Base-by-base conservation (phyloP, 768 basidiomycete species). In the Trametes coccinea region DNA sequence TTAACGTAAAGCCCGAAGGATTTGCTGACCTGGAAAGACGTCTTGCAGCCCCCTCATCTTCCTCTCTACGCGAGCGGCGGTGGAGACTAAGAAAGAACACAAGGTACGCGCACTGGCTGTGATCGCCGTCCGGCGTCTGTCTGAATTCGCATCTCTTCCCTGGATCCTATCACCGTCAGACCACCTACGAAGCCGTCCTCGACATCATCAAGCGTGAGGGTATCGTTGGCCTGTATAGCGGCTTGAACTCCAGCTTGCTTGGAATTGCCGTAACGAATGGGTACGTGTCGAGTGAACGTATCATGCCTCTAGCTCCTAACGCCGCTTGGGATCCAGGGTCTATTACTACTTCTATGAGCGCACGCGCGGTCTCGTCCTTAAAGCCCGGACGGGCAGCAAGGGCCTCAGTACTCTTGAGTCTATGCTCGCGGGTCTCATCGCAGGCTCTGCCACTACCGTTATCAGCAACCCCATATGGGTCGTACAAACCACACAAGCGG, bases 391-490 rank as follows among this genome's bases (percentile, higher is more conserved):
- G 54, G 85, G 84, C 27, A 78, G 80, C 60, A 92, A 92, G 72
- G 88, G 86, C 0, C 79, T 98, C 34, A 88, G 78, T 49, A 93
- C 94, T 2, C 67, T 84, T n/a, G 95, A 98, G 76, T 93, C 94
- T 22, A 94, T 98, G 70, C 71, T 96, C 13, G 88, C 90, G 9
- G 92, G 93, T 0, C 75, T 96, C 41, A 85, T 98, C 59, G 95
- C 95, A 60, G 95, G 95, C 41, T 89, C 90, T 45, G 90, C 90
- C 10, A 97, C 96, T 3, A 90, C 93, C 3, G 75, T 96, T 64
- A 81, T 92, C 64, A 90, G 87, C 72, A 98, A 98, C 75, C 96
- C 96, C 2, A 89, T 98, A 62, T 99, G 97, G 97, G 94, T 97
- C 50, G 81, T 98, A 22, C 95, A 98, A 72, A 94, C 93, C 5